Percentiles rank a stretch among this genome's conserved stretches.
Conservation (phyloP, 129 eudicot species). For the Flaveria linearis region DNA sequence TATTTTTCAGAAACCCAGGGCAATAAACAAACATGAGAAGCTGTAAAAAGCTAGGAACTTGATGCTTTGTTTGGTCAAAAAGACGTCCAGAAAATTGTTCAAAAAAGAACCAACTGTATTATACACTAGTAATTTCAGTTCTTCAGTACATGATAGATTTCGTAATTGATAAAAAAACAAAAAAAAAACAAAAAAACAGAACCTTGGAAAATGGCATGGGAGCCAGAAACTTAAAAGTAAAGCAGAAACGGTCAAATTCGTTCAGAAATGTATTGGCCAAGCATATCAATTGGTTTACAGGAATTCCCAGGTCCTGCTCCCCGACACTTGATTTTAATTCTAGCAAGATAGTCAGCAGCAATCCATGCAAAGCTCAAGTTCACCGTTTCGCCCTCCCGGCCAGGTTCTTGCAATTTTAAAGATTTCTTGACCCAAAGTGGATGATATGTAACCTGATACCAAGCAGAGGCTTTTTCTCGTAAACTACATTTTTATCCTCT, state of each 20-base stretch:
- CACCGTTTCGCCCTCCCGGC: not conserved
- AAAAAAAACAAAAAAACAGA: not conserved
- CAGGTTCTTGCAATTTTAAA: slow-evolving; percentile 11
- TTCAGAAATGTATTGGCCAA: slow-evolving; percentile 19
- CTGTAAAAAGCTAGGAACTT: slow-evolving; percentile 7
- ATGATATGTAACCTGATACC: slow-evolving; percentile 18
- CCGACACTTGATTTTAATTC: slow-evolving; percentile 16
- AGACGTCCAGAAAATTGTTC: not conserved
- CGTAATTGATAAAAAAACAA: not conserved
- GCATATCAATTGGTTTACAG: not conserved
- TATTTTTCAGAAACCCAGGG: not conserved
- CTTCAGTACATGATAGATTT: not conserved
- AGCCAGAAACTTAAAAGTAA: not conserved
- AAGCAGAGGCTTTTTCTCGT: slow-evolving; percentile 18
- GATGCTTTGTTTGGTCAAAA: slow-evolving; percentile 3
- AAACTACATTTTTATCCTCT: slow-evolving; percentile 5
- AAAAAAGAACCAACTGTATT: not conserved
- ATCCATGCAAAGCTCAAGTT: slow-evolving; percentile 21
- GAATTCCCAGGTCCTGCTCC: not conserved
- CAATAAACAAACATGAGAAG: not conserved
- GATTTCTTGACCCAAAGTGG: slow-evolving; percentile 11
- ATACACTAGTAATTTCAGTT: not conserved
- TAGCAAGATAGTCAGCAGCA: slow-evolving; percentile 16
- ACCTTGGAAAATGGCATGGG: slow-evolving; percentile 13
- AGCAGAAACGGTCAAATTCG: not conserved